Evolutionary conservation across 176 grass and related monocot genomes (phyloP).

Genomic region (Alloteropsis semialata): DNA sequence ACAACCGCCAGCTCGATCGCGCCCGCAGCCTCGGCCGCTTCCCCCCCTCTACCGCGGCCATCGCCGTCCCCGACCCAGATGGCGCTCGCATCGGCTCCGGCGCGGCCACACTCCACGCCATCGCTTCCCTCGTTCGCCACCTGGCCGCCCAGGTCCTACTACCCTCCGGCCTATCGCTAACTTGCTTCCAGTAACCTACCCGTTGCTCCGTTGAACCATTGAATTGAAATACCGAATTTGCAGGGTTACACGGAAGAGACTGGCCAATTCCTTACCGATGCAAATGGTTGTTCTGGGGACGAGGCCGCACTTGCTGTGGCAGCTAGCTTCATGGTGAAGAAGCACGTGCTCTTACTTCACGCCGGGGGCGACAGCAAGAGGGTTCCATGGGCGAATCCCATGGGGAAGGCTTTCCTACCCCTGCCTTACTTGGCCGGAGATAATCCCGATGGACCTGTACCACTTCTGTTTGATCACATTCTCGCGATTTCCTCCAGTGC

Average conservation of each 20-base stretch:
- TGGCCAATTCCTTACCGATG: constrained; percentile 5
- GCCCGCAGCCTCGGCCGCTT: constrained; percentile 64
- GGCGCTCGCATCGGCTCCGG: constrained; percentile 90
- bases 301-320: constrained; percentile 8
- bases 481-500: constrained; percentile 73
- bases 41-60: constrained; percentile 55
- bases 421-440: constrained; percentile 75
- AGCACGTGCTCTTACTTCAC: constrained; percentile 84
- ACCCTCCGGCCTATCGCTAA: neutral
- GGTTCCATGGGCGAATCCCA: constrained; percentile 94
- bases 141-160: constrained; percentile 44
- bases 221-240: too few relatives aligned
- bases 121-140: constrained; percentile 54
- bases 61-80: constrained; percentile 84
- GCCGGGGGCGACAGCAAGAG: constrained; percentile 92
- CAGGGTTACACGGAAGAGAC: constrained; percentile 50
- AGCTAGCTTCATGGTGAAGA: constrained; percentile 47
- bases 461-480: constrained; percentile 91
- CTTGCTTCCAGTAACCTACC: too few relatives aligned
- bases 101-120: constrained; percentile 86
- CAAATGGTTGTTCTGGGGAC: constrained; percentile 9
- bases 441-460: constrained; percentile 74
- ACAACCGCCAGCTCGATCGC: constrained; percentile 65
- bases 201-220: too few relatives aligned
- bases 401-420: constrained; percentile 91